Percentiles rank a stretch among this genome's conserved stretches.
Evolutionary conservation across 2,329 filamentous ascomycete genomes (phyloP).

Genomic region (Colletotrichum sp.): DNA sequence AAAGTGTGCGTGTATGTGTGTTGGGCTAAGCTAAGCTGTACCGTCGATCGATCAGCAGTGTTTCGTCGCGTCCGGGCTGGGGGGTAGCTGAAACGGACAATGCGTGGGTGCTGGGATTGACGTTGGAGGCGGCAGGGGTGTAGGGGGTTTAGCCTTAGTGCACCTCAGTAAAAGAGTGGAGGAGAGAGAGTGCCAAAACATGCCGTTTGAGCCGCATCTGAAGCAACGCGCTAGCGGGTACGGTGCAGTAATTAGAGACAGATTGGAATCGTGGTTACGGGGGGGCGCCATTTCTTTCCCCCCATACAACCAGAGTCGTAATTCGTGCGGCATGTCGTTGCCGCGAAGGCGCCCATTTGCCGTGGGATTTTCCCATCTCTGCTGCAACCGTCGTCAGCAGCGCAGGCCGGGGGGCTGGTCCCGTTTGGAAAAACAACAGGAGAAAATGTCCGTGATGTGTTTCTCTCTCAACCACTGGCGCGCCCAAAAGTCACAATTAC

Average conservation of each 20-base stretch:
- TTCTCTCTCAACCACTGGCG: background rate
- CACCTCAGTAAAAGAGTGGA: background rate
- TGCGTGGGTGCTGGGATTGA: slow-evolving; percentile 16
- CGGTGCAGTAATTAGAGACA: background rate
- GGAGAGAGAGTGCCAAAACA: background rate
- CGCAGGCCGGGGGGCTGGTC: background rate
- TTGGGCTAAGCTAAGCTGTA: background rate
- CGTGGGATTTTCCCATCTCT: background rate
- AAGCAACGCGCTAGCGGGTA: background rate
- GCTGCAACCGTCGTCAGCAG: background rate
- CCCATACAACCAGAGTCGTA: background rate
- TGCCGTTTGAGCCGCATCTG: slow-evolving; percentile 20
- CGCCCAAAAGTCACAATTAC: background rate
- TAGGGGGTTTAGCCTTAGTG: background rate
- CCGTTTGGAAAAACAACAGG: background rate
- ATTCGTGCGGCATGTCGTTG: background rate
- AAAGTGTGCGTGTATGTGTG: background rate
- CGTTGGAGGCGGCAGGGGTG: background rate
- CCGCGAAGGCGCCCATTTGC: background rate
- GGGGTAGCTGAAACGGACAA: slow-evolving; percentile 14
- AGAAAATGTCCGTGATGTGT: slow-evolving; percentile 3
- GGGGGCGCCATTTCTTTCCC: background rate
- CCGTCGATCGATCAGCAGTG: slow-evolving; percentile 20
- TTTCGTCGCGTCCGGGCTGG: slow-evolving; percentile 21
- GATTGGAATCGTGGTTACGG: background rate